Base-by-base conservation (phyloP, 805 yeast genomes). In the Crinitomyces ghanaensis region DNA sequence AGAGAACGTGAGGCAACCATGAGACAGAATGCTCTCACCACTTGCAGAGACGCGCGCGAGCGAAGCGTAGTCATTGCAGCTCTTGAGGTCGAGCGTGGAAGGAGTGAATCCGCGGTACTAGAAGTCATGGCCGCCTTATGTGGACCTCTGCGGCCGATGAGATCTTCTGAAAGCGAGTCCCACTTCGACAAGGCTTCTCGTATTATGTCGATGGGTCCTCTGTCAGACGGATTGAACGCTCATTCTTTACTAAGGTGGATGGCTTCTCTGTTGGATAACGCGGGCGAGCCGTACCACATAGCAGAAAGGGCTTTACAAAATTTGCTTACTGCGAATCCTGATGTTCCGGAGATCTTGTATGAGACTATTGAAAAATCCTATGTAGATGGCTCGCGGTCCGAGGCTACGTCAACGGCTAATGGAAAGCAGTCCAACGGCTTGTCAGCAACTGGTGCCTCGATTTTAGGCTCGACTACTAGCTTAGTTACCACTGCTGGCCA, bases 81-180 rank as follows among this genome's bases (percentile, higher is more conserved):
- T 2, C 62, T 88, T 33, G 96, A 86, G 50, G 66, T 86, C 25
- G 94, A 84, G 48, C 72, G 71, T 43, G 69, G 75, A 29, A 72
- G 75, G 20, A 54, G 84, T 4, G 84, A 83, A 42, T 59, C 68
- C 14, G 66, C 93, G 1, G 72, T 93, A 0, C 63, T 84, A 31
- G 78, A 83, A 39, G 74, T 93, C 26, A 82, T 91, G 93, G 82
- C 93, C 0, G 66, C 77, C 0, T 59, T 91, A 18, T 74, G 93
- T 44, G 91, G 93, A n/a, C 71, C 77, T 2, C 70, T 85, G 6
- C n/a, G n/a, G n/a, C n/a, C n/a, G n/a, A 66, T 70, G 4, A 68
- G 46, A 8, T 36, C 43, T 6, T n/a, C n/a, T n/a, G n/a, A n/a
- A n/a, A 46, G 38, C 2, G 48, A 41, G 19, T 34, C 34, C 11